phyloP scores from a whole-genome alignment of 2,329 filamentous ascomycete genomes.

The Fusarium algeriense region DNA sequence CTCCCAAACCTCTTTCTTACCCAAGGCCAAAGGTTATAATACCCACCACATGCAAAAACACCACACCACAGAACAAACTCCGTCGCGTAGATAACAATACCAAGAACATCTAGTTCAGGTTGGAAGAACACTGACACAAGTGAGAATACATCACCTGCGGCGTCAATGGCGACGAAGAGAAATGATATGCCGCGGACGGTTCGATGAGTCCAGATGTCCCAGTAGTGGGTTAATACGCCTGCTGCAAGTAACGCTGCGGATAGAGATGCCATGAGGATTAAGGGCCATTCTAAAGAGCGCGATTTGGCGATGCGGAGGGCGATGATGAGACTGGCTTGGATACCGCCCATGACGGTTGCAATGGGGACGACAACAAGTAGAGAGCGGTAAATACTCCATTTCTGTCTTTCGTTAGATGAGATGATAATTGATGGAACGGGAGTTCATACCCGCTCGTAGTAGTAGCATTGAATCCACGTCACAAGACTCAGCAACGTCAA shows the following conservation, averaged over 20 bases:
- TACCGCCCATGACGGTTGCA: slow-evolving; percentile 67
- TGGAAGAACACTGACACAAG: slow-evolving; percentile 74
- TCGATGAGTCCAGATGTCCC: slow-evolving; percentile 74
- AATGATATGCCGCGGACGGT: slow-evolving; percentile 79
- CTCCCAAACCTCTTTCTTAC: slow-evolving; percentile 18
- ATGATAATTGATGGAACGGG: too few species aligned
- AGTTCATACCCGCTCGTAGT: slow-evolving; percentile 54
- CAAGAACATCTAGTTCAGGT: slow-evolving; percentile 68
- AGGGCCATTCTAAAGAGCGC: slow-evolving; percentile 67
- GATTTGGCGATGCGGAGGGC: slow-evolving; percentile 62
- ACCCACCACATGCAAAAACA: slow-evolving; percentile 73
- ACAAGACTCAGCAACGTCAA: slow-evolving; percentile 57
- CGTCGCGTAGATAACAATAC: slow-evolving; percentile 74
- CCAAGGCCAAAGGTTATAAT: slow-evolving; percentile 73
- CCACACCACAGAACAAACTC: slow-evolving; percentile 76
- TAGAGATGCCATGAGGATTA: slow-evolving; percentile 74
- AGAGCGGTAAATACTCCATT: slow-evolving; percentile 65
- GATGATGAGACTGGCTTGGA: slow-evolving; percentile 71
- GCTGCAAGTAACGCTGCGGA: slow-evolving; percentile 73
- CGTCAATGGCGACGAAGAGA: slow-evolving; percentile 77
- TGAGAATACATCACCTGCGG: slow-evolving; percentile 75
- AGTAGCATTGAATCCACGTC: slow-evolving; percentile 59
- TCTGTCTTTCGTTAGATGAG: slow-evolving; percentile 51
- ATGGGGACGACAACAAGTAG: slow-evolving; percentile 63
- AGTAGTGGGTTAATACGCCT: slow-evolving; percentile 76